Evolutionary conservation across 306 rosid species (phyloP), one percentile per base, ranked within the genome.

Genomic region (Vigna mungo): DNA sequence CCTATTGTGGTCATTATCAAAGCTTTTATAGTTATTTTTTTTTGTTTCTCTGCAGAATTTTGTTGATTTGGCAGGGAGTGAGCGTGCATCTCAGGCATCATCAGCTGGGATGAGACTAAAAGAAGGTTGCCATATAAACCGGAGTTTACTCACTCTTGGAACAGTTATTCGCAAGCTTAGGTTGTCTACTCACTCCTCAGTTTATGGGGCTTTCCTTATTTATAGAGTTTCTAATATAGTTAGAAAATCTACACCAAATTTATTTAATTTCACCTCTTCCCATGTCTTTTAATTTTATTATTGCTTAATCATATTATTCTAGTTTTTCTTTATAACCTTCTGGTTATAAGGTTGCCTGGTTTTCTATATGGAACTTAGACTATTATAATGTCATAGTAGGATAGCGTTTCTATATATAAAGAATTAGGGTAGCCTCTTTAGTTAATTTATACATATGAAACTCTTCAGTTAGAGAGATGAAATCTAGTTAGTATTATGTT

Each of bases 111-210:
- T 88, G 43, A 89, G 99, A 87, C 78, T 96, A 84, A 96, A 92
- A 86, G 99, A 96, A 89, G 99, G 99, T 63, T 91, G 98, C 83
- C 97, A 96, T 84, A 96, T 96, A 61, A 96, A 96, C 80, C 93
- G 99, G 85, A 96, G 99, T 91, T 91, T 96, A 77, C 89, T 96
- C 66, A 96, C 99, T 71, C 91, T 96, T 77, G 81, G 90, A 72
- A 91, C 98, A 9, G 99, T 96, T 77, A 96, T 96, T 83, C 99
- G 99, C 72, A 96, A 96, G 80, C 87, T 96, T 71, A 96, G 99
- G 99, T 96, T 76, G 87, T 72, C 63, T 79, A 77, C 80, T 78
- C 64, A 67, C 12, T 65, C 90, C 87, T 77, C 79, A 69, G 68
- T 71, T 52, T 80, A 56, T 77, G 65, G 27, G 58, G 27, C 74